A percentile compares a stretch with the other conserved stretches of the same genome.
Conservation (phyloP, 2,329 filamentous ascomycete genomes). For the Byssoonygena ceratinophila region DNA sequence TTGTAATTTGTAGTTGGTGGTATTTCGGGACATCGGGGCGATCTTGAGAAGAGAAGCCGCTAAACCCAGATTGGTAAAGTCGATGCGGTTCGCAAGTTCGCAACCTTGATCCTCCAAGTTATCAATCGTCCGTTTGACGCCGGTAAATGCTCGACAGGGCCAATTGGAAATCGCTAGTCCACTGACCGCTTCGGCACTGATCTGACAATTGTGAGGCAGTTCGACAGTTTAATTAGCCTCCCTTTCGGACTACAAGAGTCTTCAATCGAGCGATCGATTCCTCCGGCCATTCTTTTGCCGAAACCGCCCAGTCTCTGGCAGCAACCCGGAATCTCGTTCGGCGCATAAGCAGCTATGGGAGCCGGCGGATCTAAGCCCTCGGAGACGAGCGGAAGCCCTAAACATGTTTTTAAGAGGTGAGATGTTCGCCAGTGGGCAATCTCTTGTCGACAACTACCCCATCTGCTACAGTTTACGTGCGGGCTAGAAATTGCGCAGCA, state of each 20-base stretch:
- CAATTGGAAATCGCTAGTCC: neutral
- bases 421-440: slow-evolving; percentile 20
- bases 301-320: neutral
- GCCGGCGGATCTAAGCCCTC: slow-evolving; percentile 52
- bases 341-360: slow-evolving; percentile 41
- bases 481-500: neutral
- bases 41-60: too few species aligned
- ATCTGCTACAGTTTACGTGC: neutral
- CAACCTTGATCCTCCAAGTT: neutral
- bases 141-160: neutral
- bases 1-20: too few species aligned
- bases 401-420: slow-evolving; percentile 55
- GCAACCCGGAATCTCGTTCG: neutral
- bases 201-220: neutral
- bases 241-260: neutral
- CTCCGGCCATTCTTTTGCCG: neutral
- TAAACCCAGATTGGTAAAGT: slow-evolving; percentile 1
- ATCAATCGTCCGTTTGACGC: neutral
- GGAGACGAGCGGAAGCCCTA: slow-evolving; percentile 37
- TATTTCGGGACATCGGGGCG: too few species aligned
- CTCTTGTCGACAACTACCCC: neutral
- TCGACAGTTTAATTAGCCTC: neutral
- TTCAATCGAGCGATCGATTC: neutral
- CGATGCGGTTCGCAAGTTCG: neutral
- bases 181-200: neutral